Conservation (phyloP, 2,329 filamentous ascomycete genomes). For the Thelonectria rubi region DNA sequence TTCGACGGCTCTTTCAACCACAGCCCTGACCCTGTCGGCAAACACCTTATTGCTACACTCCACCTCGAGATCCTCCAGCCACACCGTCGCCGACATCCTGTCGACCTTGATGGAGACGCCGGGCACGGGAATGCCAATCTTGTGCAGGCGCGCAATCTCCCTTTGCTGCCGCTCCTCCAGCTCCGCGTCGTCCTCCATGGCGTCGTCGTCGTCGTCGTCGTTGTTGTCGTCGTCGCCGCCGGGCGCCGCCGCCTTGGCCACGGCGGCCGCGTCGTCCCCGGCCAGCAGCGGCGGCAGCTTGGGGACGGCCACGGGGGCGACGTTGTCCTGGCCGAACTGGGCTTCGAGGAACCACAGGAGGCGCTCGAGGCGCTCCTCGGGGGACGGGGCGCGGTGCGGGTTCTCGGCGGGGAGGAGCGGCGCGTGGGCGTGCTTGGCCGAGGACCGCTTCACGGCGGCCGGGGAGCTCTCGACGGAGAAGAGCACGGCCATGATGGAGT, state of each 20-base stretch:
- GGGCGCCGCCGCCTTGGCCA: slow-evolving; percentile 41
- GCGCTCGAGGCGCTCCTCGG: slow-evolving; percentile 81
- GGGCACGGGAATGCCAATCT: slow-evolving; percentile 87
- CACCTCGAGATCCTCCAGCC: slow-evolving; percentile 91
- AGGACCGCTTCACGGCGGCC: slow-evolving; percentile 83
- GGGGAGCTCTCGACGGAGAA: slow-evolving; percentile 93
- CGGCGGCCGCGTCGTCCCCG: slow-evolving; percentile 47
- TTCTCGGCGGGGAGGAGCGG: slow-evolving; percentile 62
- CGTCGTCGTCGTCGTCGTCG: slow-evolving; percentile 51
- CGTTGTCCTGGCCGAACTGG: slow-evolving; percentile 87
- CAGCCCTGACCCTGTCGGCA: slow-evolving; percentile 84
- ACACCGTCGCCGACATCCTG: slow-evolving; percentile 86
- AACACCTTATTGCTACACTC: slow-evolving; percentile 84
- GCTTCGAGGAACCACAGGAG: slow-evolving; percentile 97
- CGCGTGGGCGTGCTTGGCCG: slow-evolving; percentile 45
- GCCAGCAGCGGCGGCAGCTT: slow-evolving; percentile 57
- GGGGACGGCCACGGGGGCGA: slow-evolving; percentile 77
- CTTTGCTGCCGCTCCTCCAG: slow-evolving; percentile 66
- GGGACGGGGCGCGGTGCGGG: slow-evolving; percentile 75
- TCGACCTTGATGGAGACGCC: slow-evolving; percentile 89
- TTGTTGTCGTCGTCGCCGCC: slow-evolving; percentile 53
- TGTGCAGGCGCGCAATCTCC: slow-evolving; percentile 82
- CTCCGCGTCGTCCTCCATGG: slow-evolving; percentile 51
- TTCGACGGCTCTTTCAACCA: slow-evolving; percentile 90
- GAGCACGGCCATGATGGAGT: slow-evolving; percentile 92